Percentiles rank a stretch among this genome's conserved stretches.
These are phyloP conservation scores for Immersiella caudata DNA, from an alignment of 495 filamentous ascomycete species.

Conservation along the genomic window DNA sequence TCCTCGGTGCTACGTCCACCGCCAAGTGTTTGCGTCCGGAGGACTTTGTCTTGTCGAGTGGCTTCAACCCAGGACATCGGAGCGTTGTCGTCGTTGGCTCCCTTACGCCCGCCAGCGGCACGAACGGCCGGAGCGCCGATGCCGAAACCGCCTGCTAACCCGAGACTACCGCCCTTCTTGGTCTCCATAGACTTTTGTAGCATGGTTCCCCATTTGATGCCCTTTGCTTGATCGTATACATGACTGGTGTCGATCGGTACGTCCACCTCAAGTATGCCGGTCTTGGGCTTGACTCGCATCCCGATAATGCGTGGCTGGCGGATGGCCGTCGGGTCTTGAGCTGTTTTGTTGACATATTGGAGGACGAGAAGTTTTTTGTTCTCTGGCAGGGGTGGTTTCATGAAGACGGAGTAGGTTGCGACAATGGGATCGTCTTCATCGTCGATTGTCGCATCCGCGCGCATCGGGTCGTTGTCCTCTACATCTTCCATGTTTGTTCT, in stretches of 20 bases:
- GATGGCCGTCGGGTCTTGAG: slow-evolving; percentile 34
- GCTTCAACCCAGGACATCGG: slow-evolving; percentile 50
- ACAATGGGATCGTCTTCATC: slow-evolving; percentile 51
- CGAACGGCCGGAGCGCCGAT: slow-evolving; percentile 35
- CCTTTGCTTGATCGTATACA: slow-evolving; percentile 53
- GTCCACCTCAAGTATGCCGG: slow-evolving; percentile 54
- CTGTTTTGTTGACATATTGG: slow-evolving; percentile 46
- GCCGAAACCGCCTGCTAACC: slow-evolving; percentile 52
- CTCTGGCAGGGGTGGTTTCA: slow-evolving; percentile 46
- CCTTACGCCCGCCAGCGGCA: slow-evolving; percentile 25
- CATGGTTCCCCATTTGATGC: slow-evolving; percentile 47
- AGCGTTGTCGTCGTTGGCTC: slow-evolving; percentile 27
- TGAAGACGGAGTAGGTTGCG: slow-evolving; percentile 52
- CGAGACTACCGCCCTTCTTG: slow-evolving; percentile 51
- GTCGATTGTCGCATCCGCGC: slow-evolving; percentile 8
- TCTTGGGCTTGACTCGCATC: slow-evolving; percentile 48
- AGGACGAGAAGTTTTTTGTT: slow-evolving; percentile 50
- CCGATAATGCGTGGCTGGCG: slow-evolving; percentile 36
- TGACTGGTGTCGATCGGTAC: slow-evolving; percentile 43
- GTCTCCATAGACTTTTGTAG: slow-evolving; percentile 45
- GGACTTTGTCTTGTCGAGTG: slow-evolving; percentile 46
- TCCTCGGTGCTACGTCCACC: slow-evolving; percentile 41
- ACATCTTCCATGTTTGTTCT: background rate
- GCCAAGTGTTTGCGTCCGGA: slow-evolving; percentile 49
- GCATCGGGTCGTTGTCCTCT: background rate